Evolutionary conservation across 768 basidiomycete genomes (phyloP).

Genomic region (Calocybe gangraenosa): DNA sequence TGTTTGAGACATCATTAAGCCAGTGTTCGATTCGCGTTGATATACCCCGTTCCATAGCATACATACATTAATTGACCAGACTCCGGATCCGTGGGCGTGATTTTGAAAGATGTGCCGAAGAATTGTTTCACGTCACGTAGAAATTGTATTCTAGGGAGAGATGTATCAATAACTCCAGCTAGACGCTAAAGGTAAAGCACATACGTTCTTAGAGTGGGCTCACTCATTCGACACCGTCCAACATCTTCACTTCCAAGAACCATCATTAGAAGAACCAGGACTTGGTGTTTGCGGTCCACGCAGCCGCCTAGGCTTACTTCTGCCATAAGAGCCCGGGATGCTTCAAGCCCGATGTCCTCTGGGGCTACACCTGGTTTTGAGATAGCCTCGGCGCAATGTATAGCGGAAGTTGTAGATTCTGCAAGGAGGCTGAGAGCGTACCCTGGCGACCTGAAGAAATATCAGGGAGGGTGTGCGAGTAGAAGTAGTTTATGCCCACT

Average conservation of each 20-base stretch:
- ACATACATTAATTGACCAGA: constrained; percentile 71
- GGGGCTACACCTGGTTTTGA: constrained; percentile 83
- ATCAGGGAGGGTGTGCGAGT: neutral
- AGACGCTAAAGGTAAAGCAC: constrained; percentile 25
- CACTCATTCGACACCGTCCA: constrained; percentile 81
- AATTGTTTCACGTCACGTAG: constrained; percentile 75
- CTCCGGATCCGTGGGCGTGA: constrained; percentile 54
- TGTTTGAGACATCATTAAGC: constrained; percentile 25
- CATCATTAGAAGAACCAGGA: constrained; percentile 84
- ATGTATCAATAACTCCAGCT: constrained; percentile 6
- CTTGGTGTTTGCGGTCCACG: constrained; percentile 87
- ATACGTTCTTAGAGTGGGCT: constrained; percentile 78
- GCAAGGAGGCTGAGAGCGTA: constrained; percentile 89
- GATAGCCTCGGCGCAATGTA: constrained; percentile 84
- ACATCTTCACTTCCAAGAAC: constrained; percentile 97
- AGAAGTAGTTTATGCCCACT: constrained; percentile 45
- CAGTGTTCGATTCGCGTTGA: constrained; percentile 80
- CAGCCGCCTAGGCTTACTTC: constrained; percentile 86
- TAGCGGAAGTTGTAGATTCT: constrained; percentile 85
- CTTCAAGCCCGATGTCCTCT: constrained; percentile 86
- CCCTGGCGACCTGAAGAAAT: constrained; percentile 75
- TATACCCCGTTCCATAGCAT: constrained; percentile 89
- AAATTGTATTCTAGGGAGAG: constrained; percentile 76
- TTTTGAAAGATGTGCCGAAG: constrained; percentile 94
- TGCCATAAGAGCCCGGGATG: constrained; percentile 70